phyloP scores from a whole-genome alignment of 1,284 basidiomycete genomes.

The Coniferiporia weirii region DNA sequence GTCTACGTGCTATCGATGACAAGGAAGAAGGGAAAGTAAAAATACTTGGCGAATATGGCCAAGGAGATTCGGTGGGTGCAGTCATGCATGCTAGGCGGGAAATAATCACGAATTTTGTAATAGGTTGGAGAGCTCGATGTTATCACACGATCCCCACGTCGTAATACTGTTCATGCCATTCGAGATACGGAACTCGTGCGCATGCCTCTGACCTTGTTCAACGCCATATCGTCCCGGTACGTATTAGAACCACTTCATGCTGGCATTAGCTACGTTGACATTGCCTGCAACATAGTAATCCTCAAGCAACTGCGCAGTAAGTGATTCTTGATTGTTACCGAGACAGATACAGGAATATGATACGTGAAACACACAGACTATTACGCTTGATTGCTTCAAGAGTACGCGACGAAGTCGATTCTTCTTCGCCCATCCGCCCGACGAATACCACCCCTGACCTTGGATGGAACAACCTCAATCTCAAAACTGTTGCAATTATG shows the following conservation, averaged over 20 bases:
- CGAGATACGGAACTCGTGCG: conserved; percentile 97
- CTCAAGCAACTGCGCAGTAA: conserved; percentile 90
- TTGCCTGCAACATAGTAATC: conserved; percentile 55
- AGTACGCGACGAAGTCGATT: conserved; percentile 79
- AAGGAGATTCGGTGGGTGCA: conserved; percentile 61
- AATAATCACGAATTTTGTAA: background rate
- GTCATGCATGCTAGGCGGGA: background rate
- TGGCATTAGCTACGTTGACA: conserved; percentile 1
- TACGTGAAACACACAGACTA: conserved; percentile 42
- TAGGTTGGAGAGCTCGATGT: conserved; percentile 86
- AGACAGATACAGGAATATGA: conserved; percentile 7
- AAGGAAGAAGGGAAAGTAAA: conserved; percentile 67
- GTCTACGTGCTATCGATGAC: conserved; percentile 79
- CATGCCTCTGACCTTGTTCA: conserved; percentile 97
- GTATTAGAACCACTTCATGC: background rate
- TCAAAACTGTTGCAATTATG: conserved; percentile 89
- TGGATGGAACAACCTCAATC: conserved; percentile 80
- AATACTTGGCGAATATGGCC: conserved; percentile 91
- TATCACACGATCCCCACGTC: conserved; percentile 86
- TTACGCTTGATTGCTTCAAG: conserved; percentile 91
- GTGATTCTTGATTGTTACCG: conserved; percentile 24
- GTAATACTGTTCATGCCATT: conserved; percentile 94
- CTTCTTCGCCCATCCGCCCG: conserved; percentile 41
- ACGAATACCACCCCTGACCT: conserved; percentile 46
- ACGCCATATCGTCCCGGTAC: conserved; percentile 85